Evolutionary conservation across 768 basidiomycete species (phyloP).

Genomic region (Ramaria rubella): DNA sequence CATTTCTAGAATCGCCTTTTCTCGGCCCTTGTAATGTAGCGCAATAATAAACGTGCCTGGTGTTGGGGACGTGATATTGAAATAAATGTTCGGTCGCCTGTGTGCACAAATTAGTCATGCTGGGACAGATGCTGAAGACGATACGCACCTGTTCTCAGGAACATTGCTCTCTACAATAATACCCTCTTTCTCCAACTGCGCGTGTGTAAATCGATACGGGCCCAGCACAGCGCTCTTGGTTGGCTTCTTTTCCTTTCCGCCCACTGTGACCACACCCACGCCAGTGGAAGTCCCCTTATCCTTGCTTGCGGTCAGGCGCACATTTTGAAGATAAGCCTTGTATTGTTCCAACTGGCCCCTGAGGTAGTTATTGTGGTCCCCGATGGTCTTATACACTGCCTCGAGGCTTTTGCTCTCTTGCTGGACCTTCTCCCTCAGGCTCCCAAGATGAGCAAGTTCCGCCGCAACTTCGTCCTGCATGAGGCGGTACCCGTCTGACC

Average conservation of each 20-base stretch:
- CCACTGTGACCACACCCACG: slow-evolving; percentile 91
- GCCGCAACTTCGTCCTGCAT: slow-evolving; percentile 97
- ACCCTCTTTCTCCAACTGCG: slow-evolving; percentile 97
- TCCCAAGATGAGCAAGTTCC: slow-evolving; percentile 94
- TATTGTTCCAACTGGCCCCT: slow-evolving; percentile 96
- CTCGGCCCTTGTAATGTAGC: slow-evolving; percentile 95
- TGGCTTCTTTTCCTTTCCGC: slow-evolving; percentile 95
- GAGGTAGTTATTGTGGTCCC: slow-evolving; percentile 98
- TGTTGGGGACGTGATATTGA: slow-evolving; percentile 96
- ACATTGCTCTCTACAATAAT: slow-evolving; percentile 99
- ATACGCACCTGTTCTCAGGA: slow-evolving; percentile 85
- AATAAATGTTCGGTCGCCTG: slow-evolving; percentile 96
- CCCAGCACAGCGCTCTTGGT: slow-evolving; percentile 81
- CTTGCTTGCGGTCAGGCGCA: slow-evolving; percentile 81
- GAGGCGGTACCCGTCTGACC: slow-evolving; percentile 76
- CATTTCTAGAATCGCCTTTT: slow-evolving; percentile 99
- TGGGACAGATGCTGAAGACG: not conserved
- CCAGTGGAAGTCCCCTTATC: slow-evolving; percentile 83
- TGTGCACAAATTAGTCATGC: slow-evolving; percentile 9
- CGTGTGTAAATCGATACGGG: slow-evolving; percentile 96
- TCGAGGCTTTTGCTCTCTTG: slow-evolving; percentile 90
- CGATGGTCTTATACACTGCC: slow-evolving; percentile 98
- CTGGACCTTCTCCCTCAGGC: slow-evolving; percentile 91
- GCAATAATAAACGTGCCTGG: slow-evolving; percentile 99
- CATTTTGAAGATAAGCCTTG: slow-evolving; percentile 98